Base-by-base conservation (phyloP, 2,329 filamentous ascomycete genomes). In the Mycosphaerella sp. region DNA sequence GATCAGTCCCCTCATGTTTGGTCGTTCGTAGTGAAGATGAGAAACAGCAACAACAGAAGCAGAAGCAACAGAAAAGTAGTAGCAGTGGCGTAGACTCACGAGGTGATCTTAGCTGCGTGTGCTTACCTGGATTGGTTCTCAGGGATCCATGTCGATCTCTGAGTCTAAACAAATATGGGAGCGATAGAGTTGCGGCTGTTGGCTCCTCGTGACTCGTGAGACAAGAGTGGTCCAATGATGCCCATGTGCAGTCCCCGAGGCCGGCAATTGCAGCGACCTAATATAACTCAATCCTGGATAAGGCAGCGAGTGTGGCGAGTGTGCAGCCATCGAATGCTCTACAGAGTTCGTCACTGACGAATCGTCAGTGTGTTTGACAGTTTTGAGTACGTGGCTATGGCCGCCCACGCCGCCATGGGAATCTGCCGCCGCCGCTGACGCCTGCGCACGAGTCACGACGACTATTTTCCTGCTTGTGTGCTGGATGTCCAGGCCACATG, bases 1-100 rank as follows among this genome's bases (percentile, higher is more conserved):
- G 47, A 40, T n/a, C 6, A 48, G 6, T 34, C 29, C 38, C 38
- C 51, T 53, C 51, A 53, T 53, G 14, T 36, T 48, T 14, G 21
- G 21, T 21, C 21, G 21, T 21, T 21, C 21, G 21, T 21, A 3
- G 31, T 26, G 23, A 12, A 12, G n/a, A 36, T 8, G 26, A 43
- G 31, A 36, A 23, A 36, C 41, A 38, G 21, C 23, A 43, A 17
- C 12, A 11, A 45, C 8, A 32, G 31, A 40, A 26, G 42, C 7
- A 21, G 21, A 21, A 21, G 21, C 21, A 21, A 4, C 21, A 21
- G 21, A 21, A 21, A 2, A 21, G 21, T 21, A 21, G 21, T 21
- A 21, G 21, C 21, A 21, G 48, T 29, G 23, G 23, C 10, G 4
- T 2, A 10, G 12, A 38, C 34, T 11, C 12, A 9, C 34, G 8